These are phyloP conservation scores for Novymonas esmeraldas DNA, from an alignment of 208 protist genomes.

Conservation along the genomic window DNA sequence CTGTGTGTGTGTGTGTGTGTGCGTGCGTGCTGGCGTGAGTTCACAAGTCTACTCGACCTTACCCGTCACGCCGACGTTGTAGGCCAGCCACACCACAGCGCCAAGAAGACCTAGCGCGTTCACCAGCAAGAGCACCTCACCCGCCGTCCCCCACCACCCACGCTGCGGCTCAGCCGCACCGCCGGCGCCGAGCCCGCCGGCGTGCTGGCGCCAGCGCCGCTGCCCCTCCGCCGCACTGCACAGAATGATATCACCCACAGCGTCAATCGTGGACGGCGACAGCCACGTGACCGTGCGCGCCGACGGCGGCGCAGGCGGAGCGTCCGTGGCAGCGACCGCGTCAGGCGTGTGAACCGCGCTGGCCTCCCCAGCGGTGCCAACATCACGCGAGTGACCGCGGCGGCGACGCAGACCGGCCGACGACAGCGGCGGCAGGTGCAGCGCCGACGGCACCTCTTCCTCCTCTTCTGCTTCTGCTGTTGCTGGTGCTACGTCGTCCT, in stretches of 20 bases:
- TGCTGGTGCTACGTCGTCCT: too few relatives aligned
- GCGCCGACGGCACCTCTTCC: not conserved
- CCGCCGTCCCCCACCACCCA: constrained; percentile 23
- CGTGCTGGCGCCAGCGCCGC: constrained; percentile 28
- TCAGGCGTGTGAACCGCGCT: not conserved
- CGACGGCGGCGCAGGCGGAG: not conserved
- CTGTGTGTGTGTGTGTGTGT: too few relatives aligned
- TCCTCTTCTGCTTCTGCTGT: not conserved
- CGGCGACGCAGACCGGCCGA: constrained; percentile 7
- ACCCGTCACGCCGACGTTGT: constrained; percentile 27
- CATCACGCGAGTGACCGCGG: too few relatives aligned
- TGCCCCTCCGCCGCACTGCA: constrained; percentile 14
- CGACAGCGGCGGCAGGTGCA: not conserved
- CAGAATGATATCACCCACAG: constrained; percentile 43
- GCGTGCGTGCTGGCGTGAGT: too few relatives aligned
- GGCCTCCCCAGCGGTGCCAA: not conserved
- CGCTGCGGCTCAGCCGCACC: constrained; percentile 9
- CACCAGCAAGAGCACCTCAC: constrained; percentile 29
- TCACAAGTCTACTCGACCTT: constrained; percentile 29
- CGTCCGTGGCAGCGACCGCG: not conserved
- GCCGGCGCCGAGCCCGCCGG: not conserved
- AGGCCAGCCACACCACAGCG: constrained; percentile 40
- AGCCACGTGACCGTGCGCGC: constrained; percentile 19
- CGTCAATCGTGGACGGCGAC: constrained; percentile 22
- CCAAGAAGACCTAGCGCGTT: constrained; percentile 39